Conservation (phyloP, 1,284 basidiomycete genomes). For the Bjerkandera adusta region DNA sequence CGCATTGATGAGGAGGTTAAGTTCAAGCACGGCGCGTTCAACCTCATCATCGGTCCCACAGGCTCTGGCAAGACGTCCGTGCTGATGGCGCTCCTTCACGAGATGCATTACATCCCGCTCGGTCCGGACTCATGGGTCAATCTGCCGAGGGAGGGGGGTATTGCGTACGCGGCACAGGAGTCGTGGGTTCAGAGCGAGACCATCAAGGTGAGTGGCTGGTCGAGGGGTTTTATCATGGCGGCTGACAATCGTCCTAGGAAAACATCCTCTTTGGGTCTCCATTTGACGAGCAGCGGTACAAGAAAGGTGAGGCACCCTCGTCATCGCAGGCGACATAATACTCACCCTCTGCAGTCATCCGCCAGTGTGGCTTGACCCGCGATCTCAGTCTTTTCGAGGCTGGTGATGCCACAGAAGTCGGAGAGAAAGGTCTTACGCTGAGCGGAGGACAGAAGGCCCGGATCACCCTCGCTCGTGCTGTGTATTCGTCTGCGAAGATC, state of each 20-base stretch:
- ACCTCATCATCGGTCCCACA: conserved; percentile 62
- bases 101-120: conserved; percentile 56
- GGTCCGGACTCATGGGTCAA: conserved; percentile 56
- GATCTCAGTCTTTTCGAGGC: conserved; percentile 66
- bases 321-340: not conserved
- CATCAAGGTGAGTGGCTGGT: conserved; percentile 29
- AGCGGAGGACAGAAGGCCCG: conserved; percentile 47
- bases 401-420: conserved; percentile 68
- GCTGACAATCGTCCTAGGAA: conserved; percentile 21
- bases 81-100: conserved; percentile 53
- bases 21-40: conserved; percentile 56
- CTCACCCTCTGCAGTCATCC: conserved; percentile 38
- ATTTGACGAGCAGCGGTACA: conserved; percentile 40
- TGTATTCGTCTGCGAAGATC: conserved; percentile 61
- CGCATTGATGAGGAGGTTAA: conserved; percentile 46
- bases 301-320: conserved; percentile 30
- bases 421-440: conserved; percentile 41
- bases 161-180: conserved; percentile 74
- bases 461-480: conserved; percentile 70
- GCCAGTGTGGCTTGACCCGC: conserved; percentile 59
- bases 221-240: not conserved
- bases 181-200: conserved; percentile 66
- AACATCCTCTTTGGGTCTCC: conserved; percentile 42
- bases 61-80: conserved; percentile 50
- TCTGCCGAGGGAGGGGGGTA: conserved; percentile 58